Base-by-base conservation (phyloP, 441 rosid genomes). In the Rhodomyrtus psidioides region DNA sequence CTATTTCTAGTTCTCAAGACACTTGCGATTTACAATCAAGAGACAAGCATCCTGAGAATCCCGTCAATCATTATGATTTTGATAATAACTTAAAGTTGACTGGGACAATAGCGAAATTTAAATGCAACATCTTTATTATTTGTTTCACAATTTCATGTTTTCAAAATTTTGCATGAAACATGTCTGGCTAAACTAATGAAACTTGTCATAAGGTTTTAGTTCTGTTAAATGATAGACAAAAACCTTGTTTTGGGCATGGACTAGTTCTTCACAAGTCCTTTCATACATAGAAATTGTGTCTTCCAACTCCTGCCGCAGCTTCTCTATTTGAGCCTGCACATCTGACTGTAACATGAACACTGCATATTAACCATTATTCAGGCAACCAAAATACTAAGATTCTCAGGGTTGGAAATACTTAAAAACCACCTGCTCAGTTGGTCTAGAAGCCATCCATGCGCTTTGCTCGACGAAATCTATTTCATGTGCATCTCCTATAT, bases 191-290 rank as follows among this genome's bases (percentile, higher is more conserved):
- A 70, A 70, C 79, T 70, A 34, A 70, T 21, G n/a, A 70, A 70
- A 39, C 79, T 1, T 34, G n/a, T 70, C 79, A 70, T 39, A 12
- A 34, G 79, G 49, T 70, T 21, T 70, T 21, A 39, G 26, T 70
- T 70, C 49, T 70, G 42, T 70, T 82, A 12, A 82, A 82, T 12
- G 27, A 54, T 53, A 4, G 59, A 82, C 56, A 53, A 26, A 42
- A 28, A 96, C 98, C 97, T 96, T 91, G 83, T 90, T 94, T 87
- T 94, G 97, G 83, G 94, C 89, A 86, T 91, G 93, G 42, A 95
- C 93, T 59, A 97, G 93, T 90, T 95, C 96, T 90, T 92, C 96
- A 81, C 98, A 93, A 88, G 95, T 94, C 85, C 89, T 86, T 87
- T 92, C 90, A 87, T 95, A 95, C 99, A 94, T 91, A 70, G 91